A percentile compares a stretch with the other conserved stretches of the same genome.
Conservation (phyloP, 1,284 basidiomycete genomes). For the Sporisorium graminicola region DNA sequence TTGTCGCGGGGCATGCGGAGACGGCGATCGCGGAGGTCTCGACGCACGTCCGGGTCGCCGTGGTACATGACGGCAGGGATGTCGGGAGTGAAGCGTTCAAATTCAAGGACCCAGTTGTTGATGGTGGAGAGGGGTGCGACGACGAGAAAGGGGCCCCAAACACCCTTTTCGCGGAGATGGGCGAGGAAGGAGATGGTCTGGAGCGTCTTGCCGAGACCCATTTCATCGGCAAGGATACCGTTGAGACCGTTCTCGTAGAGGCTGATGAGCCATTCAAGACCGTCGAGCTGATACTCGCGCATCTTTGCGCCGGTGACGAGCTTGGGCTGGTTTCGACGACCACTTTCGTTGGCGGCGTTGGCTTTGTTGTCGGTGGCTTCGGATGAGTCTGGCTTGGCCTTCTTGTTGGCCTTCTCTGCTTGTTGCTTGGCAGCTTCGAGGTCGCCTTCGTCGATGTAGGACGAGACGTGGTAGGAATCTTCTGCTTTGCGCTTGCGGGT, state of each 20-base stretch:
- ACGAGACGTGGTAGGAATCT: conserved; percentile 45
- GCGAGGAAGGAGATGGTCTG: conserved; percentile 94
- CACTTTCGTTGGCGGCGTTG: conserved; percentile 39
- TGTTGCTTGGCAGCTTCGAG: conserved; percentile 49
- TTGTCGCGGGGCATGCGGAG: conserved; percentile 37
- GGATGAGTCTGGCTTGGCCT: conserved; percentile 70
- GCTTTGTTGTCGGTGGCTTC: conserved; percentile 75
- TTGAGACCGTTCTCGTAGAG: conserved; percentile 94
- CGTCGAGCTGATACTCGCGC: conserved; percentile 92
- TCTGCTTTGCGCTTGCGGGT: conserved; percentile 46
- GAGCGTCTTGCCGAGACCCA: conserved; percentile 90
- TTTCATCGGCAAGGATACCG: conserved; percentile 90
- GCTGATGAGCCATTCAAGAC: conserved; percentile 94
- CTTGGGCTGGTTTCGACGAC: conserved; percentile 75
- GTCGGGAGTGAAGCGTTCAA: conserved; percentile 76
- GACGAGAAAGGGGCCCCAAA: conserved; percentile 84
- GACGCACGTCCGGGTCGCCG: conserved; percentile 82
- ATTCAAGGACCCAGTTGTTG: conserved; percentile 92
- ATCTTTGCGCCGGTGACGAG: conserved; percentile 86
- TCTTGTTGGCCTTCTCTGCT: conserved; percentile 45
- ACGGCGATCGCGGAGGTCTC: conserved; percentile 75
- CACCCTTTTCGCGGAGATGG: conserved; percentile 82
- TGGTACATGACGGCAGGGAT: conserved; percentile 91
- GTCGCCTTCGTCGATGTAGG: conserved; percentile 54
- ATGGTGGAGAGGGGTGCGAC: conserved; percentile 92